A percentile compares a stretch with the other conserved stretches of the same genome.
Evolutionary conservation across 2,329 filamentous ascomycete genomes (phyloP).

Genomic region (Nectriaceae sp.): DNA sequence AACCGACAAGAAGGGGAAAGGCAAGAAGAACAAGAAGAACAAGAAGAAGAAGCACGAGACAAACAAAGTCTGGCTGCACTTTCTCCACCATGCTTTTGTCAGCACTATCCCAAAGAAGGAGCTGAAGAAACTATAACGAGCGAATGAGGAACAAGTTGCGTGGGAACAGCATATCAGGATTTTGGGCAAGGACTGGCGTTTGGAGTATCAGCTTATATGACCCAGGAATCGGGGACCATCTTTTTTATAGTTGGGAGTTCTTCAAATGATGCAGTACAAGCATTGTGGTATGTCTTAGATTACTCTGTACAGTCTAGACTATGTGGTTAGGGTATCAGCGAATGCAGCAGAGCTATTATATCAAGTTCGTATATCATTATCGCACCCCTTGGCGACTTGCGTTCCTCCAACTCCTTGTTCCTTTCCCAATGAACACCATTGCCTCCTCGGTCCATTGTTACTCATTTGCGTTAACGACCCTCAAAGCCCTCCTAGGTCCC

Average conservation of each 20-base stretch:
- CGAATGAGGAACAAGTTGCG: background rate
- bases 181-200: constrained; percentile 7
- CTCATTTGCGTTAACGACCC: constrained; percentile 62
- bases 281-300: constrained; percentile 2
- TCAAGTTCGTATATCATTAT: too few species aligned
- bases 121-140: constrained; percentile 49
- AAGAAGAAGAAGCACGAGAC: constrained; percentile 55
- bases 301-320: too few species aligned
- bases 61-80: constrained; percentile 76
- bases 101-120: constrained; percentile 68
- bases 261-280: too few species aligned
- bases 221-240: too few species aligned
- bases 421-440: background rate
- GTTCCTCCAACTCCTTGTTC: background rate
- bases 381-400: background rate
- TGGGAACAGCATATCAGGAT: constrained; percentile 1
- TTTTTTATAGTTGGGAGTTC: too few species aligned
- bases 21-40: constrained; percentile 46
- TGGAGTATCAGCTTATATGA: too few species aligned
- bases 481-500: constrained; percentile 67
- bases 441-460: constrained; percentile 6
- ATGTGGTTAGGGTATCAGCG: background rate
- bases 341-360: too few species aligned
- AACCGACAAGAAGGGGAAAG: constrained; percentile 47
- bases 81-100: constrained; percentile 78